Base-by-base conservation (phyloP, 78 protist species). In the Acrasis kona region DNA sequence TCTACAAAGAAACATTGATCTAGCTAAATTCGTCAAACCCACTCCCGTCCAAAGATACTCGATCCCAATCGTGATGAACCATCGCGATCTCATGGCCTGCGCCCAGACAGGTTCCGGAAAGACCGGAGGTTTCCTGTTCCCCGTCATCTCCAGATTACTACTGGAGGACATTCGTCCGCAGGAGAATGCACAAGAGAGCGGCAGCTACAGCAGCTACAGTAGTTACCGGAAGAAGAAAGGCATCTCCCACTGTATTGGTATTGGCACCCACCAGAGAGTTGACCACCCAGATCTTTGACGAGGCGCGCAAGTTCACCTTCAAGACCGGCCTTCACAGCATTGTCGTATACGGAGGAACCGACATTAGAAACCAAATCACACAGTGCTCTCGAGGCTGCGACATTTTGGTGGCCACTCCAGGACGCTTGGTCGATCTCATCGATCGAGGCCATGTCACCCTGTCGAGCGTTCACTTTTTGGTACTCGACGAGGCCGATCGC, bases 21-120 rank as follows among this genome's bases (percentile, higher is more conserved):
- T 77, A 5, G 70, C 84, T 0, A 0, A 36, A 5, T 96, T 82
- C 89, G 31, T 50, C 41, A 84, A 78, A 40, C 98, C 98, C 38
- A 96, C 98, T 27, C 99, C 99, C 41, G 96, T 97, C 27, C 99
- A 97, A 78, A 85, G 88, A 86, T 67, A 85, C 77, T 80, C 98
- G 10, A 65, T 96, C 10, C 98, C 99, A 41, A 86, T 92, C 65
- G 80, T 84, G 12, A 1, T 71, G 5, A 67, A 72, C 19, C 65
- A 80, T 10, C 81, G 96, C 30, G 99, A 97, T 64, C 30, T 97
- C 29, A 97, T 97, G 61, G 88, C 76, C 5, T 73, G 82, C 27
- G 95, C 96, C 2, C 84, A 87, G 83, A 97, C 99, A 0, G 99
- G 99, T 29, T 89, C 96, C 0, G 99, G 99, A 28, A 97, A 97